Evolutionary conservation across 805 yeast genomes (phyloP).

Genomic region (Jamesozyma gamospora): DNA sequence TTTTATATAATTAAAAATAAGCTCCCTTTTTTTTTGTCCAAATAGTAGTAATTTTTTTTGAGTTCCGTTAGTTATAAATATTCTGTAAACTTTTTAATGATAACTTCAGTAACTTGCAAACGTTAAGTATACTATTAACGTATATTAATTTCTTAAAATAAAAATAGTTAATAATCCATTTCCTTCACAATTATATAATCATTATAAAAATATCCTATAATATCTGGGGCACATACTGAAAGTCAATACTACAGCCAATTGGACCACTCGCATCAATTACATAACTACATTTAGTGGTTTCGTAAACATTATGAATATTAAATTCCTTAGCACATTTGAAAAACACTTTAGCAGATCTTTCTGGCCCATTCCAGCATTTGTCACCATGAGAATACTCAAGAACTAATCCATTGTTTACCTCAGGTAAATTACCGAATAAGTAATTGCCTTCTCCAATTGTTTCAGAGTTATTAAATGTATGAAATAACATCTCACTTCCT

Average conservation of each 20-base stretch:
- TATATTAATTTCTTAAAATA: too few relatives aligned
- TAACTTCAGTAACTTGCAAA: too few relatives aligned
- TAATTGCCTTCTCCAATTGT: conserved; percentile 11
- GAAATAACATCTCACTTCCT: conserved; percentile 18
- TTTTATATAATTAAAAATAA: too few relatives aligned
- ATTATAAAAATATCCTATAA: too few relatives aligned
- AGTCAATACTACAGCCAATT: conserved; percentile 30
- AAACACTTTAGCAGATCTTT: conserved; percentile 54
- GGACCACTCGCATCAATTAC: conserved; percentile 37
- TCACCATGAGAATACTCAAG: conserved; percentile 52
- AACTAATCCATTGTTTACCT: conserved; percentile 26
- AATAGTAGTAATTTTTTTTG: too few relatives aligned
- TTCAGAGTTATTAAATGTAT: conserved; percentile 17
- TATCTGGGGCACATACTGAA: conserved; percentile 2
- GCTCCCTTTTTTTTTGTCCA: too few relatives aligned
- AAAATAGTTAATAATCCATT: too few relatives aligned
- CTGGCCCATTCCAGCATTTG: conserved; percentile 92
- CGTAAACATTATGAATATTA: conserved; percentile 46
- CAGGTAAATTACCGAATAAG: conserved; percentile 25
- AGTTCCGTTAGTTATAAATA: too few relatives aligned
- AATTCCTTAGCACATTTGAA: conserved; percentile 57
- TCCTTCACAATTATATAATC: too few relatives aligned
- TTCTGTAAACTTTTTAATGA: too few relatives aligned
- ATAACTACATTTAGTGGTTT: conserved; percentile 85
- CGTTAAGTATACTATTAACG: too few relatives aligned